Evolutionary conservation across 2,329 filamentous ascomycete genomes (phyloP).

Genomic region (Lizonia empirigonia): DNA sequence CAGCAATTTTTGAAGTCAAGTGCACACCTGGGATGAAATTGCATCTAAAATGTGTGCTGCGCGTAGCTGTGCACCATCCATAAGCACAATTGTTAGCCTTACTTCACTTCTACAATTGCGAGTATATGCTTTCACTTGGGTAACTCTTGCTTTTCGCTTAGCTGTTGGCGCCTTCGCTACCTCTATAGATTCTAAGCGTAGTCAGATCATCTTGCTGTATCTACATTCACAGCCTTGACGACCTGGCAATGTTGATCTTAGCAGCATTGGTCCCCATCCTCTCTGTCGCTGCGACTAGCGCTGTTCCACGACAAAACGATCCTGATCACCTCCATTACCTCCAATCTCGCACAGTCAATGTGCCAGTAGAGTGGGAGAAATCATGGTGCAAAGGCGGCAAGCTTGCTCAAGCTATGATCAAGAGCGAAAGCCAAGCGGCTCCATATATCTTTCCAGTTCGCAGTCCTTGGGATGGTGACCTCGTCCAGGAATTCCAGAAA

Average conservation of each 20-base stretch:
- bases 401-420: slow-evolving; percentile 9
- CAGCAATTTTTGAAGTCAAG: too few relatives aligned
- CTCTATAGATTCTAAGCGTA: background rate
- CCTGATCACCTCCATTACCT: background rate
- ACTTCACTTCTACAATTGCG: too few relatives aligned
- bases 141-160: background rate
- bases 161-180: background rate
- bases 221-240: background rate
- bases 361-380: slow-evolving; percentile 3
- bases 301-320: background rate
- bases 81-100: too few relatives aligned
- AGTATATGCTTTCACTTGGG: background rate
- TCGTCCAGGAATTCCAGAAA: slow-evolving; percentile 7
- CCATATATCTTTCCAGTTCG: slow-evolving; percentile 14
- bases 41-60: too few relatives aligned
- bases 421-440: background rate
- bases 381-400: slow-evolving; percentile 17
- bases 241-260: background rate
- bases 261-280: background rate
- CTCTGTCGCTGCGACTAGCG: background rate
- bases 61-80: too few relatives aligned
- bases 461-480: slow-evolving; percentile 14
- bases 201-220: background rate
- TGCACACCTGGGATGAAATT: too few relatives aligned
- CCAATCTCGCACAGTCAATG: background rate